A percentile compares a stretch with the other conserved stretches of the same genome.
phyloP scores from a whole-genome alignment of 1,284 basidiomycete genomes.

The Austroboletus niveus region DNA sequence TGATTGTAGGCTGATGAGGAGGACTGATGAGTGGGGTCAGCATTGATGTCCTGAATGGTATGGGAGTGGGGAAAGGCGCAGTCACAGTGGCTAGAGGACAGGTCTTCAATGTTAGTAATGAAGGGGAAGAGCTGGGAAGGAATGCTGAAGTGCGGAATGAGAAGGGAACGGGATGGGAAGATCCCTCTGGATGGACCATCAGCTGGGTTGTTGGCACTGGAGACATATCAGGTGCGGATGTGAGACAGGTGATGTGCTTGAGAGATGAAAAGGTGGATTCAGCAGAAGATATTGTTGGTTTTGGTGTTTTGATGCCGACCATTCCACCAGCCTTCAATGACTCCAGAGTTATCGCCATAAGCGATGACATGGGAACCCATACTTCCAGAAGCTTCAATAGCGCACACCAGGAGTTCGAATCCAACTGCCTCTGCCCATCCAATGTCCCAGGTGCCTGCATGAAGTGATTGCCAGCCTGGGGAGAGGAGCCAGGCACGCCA shows the following conservation, averaged over 20 bases:
- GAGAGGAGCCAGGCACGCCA: no score
- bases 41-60: no score
- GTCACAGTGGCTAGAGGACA: no score
- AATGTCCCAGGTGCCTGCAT: no score
- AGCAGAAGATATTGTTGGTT: constrained; percentile 20
- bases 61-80: no score
- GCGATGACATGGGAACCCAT: constrained; percentile 9
- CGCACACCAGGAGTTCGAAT: no score
- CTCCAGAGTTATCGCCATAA: constrained; percentile 38
- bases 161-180: constrained; percentile 6
- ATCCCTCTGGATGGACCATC: constrained; percentile 19
- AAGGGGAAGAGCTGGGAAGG: background rate
- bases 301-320: constrained; percentile 31
- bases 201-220: constrained; percentile 22
- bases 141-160: constrained; percentile 19
- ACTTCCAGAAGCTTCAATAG: no score
- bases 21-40: no score
- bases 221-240: constrained; percentile 28
- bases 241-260: constrained; percentile 9
- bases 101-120: background rate
- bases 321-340: constrained; percentile 42
- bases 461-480: no score
- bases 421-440: no score
- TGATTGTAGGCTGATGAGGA: no score
- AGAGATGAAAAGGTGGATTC: constrained; percentile 16